Evolutionary conservation across 2,329 filamentous ascomycete species (phyloP).

Genomic region (Orbilia javanica): DNA sequence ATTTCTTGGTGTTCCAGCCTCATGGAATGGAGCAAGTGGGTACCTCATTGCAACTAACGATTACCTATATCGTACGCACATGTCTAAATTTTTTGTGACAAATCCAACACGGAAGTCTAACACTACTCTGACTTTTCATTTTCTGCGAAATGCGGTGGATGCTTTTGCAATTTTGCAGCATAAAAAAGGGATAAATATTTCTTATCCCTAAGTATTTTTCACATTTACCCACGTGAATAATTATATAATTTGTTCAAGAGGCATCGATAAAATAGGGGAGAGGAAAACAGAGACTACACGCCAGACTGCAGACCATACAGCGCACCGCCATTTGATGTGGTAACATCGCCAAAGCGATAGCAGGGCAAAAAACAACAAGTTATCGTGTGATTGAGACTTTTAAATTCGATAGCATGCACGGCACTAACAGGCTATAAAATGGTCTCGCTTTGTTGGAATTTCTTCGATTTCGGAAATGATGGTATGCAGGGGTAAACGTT

Average conservation of each 20-base stretch:
- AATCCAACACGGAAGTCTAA: constrained; percentile 2
- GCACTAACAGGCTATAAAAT: constrained; percentile 5
- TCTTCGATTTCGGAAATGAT: constrained; percentile 39
- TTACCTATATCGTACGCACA: not conserved
- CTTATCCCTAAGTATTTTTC: too few species aligned
- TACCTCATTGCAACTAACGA: constrained; percentile 9
- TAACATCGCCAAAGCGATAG: constrained; percentile 2
- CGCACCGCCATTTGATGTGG: not conserved
- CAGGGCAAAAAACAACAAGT: not conserved
- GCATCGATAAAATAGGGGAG: not conserved
- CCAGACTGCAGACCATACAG: too few species aligned
- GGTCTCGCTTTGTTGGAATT: not conserved
- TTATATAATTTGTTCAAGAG: not conserved
- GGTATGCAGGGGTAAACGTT: constrained; percentile 35
- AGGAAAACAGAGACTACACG: not conserved
- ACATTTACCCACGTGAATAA: not conserved
- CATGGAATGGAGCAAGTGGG: constrained; percentile 8
- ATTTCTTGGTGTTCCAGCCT: constrained; percentile 5
- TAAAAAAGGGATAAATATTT: too few species aligned
- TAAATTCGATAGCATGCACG: constrained; percentile 36
- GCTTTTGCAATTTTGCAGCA: too few species aligned
- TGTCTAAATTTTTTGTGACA: not conserved
- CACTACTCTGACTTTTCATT: not conserved
- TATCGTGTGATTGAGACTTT: constrained; percentile 16
- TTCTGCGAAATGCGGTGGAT: not conserved